A percentile compares a stretch with the other conserved stretches of the same genome.
These are phyloP conservation scores for Prosopis cineraria DNA, from an alignment of 306 rosid species.

Conservation along the genomic window DNA sequence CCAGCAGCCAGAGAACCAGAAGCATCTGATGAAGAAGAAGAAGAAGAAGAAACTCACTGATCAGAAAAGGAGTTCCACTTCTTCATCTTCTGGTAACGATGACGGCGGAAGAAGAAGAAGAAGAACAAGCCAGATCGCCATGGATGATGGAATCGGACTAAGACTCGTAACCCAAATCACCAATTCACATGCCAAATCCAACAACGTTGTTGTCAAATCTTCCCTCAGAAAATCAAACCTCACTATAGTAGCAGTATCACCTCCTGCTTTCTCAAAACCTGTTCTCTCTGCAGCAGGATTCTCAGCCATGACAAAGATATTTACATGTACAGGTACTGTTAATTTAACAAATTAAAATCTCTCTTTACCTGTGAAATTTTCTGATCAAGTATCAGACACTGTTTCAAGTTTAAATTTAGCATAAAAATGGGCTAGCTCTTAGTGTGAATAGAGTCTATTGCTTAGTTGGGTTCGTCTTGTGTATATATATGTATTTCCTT, in stretches of 20 bases:
- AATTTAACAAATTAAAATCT: too few relatives aligned
- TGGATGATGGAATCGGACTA: conserved; percentile 34
- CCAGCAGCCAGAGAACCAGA: not conserved
- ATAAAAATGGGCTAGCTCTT: not conserved
- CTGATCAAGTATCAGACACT: not conserved
- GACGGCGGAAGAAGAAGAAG: not conserved
- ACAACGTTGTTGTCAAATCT: conserved; percentile 43
- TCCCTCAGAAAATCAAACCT: conserved; percentile 31
- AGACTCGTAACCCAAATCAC: conserved; percentile 44
- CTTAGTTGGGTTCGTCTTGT: not conserved
- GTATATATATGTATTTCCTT: not conserved
- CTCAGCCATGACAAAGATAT: conserved; percentile 53
- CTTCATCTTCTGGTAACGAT: not conserved
- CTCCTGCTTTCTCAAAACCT: conserved; percentile 48
- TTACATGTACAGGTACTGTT: conserved; percentile 58
- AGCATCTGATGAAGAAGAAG: not conserved
- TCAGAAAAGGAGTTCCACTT: not conserved
- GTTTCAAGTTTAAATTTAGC: not conserved
- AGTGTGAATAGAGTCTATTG: not conserved
- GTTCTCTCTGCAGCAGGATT: conserved; percentile 46
- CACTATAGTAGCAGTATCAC: not conserved
- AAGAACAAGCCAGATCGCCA: not conserved
- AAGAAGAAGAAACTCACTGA: not conserved
- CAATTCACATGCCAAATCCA: conserved; percentile 31
- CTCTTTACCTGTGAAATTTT: not conserved